Evolutionary conservation across 1,284 basidiomycete genomes (phyloP).

Genomic region (Malassezia vespertilionis): DNA sequence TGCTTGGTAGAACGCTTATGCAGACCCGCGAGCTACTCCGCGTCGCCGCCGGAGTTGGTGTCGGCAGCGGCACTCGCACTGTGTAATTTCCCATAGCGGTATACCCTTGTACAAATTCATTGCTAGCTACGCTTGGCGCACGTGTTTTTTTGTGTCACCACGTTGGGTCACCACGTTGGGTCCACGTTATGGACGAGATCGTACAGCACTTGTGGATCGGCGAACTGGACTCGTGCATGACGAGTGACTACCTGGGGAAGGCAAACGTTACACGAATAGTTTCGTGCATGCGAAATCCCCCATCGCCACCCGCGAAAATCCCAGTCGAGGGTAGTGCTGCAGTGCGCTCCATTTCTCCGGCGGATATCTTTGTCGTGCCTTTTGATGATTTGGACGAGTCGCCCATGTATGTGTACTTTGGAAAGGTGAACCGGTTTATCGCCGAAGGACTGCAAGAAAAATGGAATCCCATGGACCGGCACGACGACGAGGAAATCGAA

Average conservation of each 20-base stretch:
- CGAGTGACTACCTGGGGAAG: conserved; percentile 25
- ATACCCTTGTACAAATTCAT: not conserved
- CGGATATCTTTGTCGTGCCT: conserved; percentile 38
- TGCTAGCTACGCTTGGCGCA: too few species aligned
- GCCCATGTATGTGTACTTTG: conserved; percentile 47
- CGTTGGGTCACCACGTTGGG: too few species aligned
- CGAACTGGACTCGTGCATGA: conserved; percentile 30
- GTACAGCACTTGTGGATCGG: conserved; percentile 38
- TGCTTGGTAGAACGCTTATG: conserved; percentile 27
- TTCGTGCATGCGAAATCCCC: conserved; percentile 34
- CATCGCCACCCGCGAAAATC: conserved; percentile 19
- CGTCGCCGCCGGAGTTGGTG: conserved; percentile 18
- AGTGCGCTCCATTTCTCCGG: conserved; percentile 19
- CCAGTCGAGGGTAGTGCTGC: not conserved
- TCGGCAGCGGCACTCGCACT: conserved; percentile 25
- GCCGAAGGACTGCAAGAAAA: conserved; percentile 25
- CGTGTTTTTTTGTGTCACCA: too few species aligned
- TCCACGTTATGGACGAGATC: conserved; percentile 43
- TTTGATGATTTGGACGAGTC: conserved; percentile 47
- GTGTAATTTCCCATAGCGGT: conserved; percentile 8
- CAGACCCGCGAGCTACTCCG: conserved; percentile 25
- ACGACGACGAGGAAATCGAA: not conserved
- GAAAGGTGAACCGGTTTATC: conserved; percentile 39
- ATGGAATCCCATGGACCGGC: conserved; percentile 15
- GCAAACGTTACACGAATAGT: conserved; percentile 35